phyloP scores from a whole-genome alignment of 305 asterid species.

The Vinca major region DNA sequence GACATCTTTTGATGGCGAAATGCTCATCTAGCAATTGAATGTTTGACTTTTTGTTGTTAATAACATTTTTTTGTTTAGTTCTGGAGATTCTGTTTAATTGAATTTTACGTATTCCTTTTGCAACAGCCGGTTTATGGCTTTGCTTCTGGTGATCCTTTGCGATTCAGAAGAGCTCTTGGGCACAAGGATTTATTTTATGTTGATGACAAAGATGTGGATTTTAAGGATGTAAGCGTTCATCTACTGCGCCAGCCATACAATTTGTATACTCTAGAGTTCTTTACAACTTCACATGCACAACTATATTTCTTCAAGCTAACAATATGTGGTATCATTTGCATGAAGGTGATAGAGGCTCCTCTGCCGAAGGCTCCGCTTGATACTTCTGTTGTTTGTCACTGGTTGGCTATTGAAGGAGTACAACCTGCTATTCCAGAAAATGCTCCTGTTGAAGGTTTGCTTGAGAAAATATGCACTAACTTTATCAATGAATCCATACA shows the following conservation, averaged over 20 bases:
- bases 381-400: conserved; percentile 63
- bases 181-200: conserved; percentile 86
- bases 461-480: neutral
- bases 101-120: conserved; percentile 6
- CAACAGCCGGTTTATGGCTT: conserved; percentile 83
- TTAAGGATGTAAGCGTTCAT: conserved; percentile 62
- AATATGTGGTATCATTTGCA: conserved; percentile 10
- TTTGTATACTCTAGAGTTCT: neutral
- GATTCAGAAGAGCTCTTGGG: conserved; percentile 87
- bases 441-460: conserved; percentile 79
- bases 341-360: conserved; percentile 86
- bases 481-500: neutral
- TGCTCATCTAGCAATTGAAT: neutral
- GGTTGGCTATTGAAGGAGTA: conserved; percentile 94
- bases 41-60: neutral
- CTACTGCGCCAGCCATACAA: neutral
- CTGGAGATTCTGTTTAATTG: conserved; percentile 13
- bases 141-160: conserved; percentile 81
- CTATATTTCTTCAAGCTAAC: neutral
- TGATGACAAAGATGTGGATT: conserved; percentile 88
- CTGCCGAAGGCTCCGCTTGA: conserved; percentile 91
- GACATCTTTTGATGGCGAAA: neutral
- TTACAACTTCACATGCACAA: neutral
- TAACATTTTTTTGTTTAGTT: too few species aligned
- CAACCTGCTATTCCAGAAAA: conserved; percentile 98